Percentiles rank a stretch among this genome's conserved stretches.
Evolutionary conservation across 352 stramenopile genomes (phyloP).

Genomic region (Globisporangium ultimum): DNA sequence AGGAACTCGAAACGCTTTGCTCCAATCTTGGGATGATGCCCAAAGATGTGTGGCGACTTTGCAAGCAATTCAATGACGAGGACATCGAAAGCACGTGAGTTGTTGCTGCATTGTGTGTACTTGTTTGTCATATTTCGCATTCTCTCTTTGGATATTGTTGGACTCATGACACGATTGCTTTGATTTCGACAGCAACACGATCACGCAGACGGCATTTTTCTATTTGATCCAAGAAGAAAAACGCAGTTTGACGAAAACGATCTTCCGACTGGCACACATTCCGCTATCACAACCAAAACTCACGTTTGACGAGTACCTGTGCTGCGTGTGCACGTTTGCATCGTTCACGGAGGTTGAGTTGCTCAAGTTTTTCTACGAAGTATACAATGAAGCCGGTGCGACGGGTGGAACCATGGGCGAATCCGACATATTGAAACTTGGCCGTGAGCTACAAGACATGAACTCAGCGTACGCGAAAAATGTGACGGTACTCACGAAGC

Average conservation of each 20-base stretch:
- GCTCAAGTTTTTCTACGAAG: constrained; percentile 58
- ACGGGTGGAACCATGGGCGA: constrained; percentile 20
- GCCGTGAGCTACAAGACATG: constrained; percentile 37
- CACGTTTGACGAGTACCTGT: constrained; percentile 56
- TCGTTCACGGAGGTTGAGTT: constrained; percentile 41
- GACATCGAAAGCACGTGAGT: constrained; percentile 34
- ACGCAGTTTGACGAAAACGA: constrained; percentile 33
- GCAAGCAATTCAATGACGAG: constrained; percentile 36
- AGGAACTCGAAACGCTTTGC: constrained; percentile 28
- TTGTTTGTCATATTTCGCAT: not conserved
- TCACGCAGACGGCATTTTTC: constrained; percentile 46
- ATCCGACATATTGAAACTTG: constrained; percentile 35
- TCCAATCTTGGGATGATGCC: constrained; percentile 28
- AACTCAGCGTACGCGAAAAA: constrained; percentile 41
- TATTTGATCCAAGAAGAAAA: constrained; percentile 52
- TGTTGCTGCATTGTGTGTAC: not conserved
- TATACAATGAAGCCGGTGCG: constrained; percentile 31
- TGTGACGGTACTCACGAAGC: constrained; percentile 36
- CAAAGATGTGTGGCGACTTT: constrained; percentile 28
- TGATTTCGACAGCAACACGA: constrained; percentile 21
- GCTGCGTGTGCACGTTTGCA: constrained; percentile 43
- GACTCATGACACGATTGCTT: not conserved
- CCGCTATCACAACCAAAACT: constrained; percentile 22
- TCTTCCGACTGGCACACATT: constrained; percentile 35
- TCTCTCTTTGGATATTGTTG: not conserved